These are phyloP conservation scores for Blastobotrys aristatus DNA, from an alignment of 1,139 yeast species.

Conservation along the genomic window DNA sequence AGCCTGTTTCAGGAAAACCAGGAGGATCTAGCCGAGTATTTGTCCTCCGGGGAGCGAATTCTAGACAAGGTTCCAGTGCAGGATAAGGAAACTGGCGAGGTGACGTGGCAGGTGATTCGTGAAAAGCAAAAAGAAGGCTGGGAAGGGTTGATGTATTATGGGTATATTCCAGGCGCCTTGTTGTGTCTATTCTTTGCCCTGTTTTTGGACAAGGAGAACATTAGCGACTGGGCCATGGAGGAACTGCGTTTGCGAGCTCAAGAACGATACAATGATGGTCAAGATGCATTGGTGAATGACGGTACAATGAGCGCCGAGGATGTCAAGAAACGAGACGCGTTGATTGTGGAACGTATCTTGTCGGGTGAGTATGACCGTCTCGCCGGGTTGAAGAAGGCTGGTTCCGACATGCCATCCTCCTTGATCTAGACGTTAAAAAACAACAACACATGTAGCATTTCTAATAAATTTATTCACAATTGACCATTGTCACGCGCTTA, in stretches of 20 bases:
- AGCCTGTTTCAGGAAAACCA: slow-evolving; percentile 59
- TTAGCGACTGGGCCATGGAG: slow-evolving; percentile 74
- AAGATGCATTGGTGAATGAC: slow-evolving; percentile 44
- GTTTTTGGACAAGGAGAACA: slow-evolving; percentile 43
- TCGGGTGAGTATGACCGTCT: slow-evolving; percentile 82
- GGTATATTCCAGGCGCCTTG: slow-evolving; percentile 62
- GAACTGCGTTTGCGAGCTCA: slow-evolving; percentile 76
- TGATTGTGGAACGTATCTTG: slow-evolving; percentile 75
- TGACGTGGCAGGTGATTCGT: slow-evolving; percentile 74
- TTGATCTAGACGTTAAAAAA: slow-evolving; percentile 29
- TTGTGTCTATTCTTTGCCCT: slow-evolving; percentile 43
- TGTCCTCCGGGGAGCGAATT: slow-evolving; percentile 56
- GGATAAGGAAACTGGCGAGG: slow-evolving; percentile 71
- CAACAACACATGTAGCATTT: neutral
- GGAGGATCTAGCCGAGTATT: slow-evolving; percentile 54
- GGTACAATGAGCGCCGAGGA: slow-evolving; percentile 56
- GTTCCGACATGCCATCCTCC: slow-evolving; percentile 34
- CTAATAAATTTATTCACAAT: slow-evolving; percentile 1
- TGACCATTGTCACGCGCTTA: too few relatives aligned
- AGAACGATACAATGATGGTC: slow-evolving; percentile 62
- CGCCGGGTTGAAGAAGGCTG: slow-evolving; percentile 58
- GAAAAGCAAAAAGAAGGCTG: slow-evolving; percentile 81
- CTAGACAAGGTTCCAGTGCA: slow-evolving; percentile 82
- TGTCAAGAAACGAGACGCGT: slow-evolving; percentile 65
- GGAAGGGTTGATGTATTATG: slow-evolving; percentile 68